A percentile compares a stretch with the other conserved stretches of the same genome.
Evolutionary conservation across 805 yeast genomes (phyloP).

Genomic region (Yarrowia sp.): DNA sequence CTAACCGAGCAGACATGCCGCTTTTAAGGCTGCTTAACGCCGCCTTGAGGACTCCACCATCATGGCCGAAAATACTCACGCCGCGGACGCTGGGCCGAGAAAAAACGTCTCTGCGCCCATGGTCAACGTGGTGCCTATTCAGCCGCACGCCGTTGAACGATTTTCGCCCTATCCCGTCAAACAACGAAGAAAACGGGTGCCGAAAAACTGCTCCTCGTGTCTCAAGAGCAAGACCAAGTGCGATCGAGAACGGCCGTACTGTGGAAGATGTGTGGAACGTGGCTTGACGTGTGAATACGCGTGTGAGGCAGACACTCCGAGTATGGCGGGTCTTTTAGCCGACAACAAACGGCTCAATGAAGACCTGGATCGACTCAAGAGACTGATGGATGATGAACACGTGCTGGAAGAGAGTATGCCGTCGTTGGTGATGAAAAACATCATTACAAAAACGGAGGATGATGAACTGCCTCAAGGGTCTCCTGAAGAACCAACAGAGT

Average conservation of each 20-base stretch:
- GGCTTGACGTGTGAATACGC: slow-evolving; percentile 20
- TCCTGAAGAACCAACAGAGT: slow-evolving; percentile 3
- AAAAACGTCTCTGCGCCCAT: neutral
- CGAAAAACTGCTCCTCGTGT: slow-evolving; percentile 25
- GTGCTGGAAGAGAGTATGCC: slow-evolving; percentile 23
- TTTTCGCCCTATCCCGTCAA: slow-evolving; percentile 16
- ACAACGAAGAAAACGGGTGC: slow-evolving; percentile 13
- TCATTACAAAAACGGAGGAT: neutral
- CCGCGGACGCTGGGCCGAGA: neutral
- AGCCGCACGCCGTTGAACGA: neutral
- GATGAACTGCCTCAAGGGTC: neutral
- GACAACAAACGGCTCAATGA: slow-evolving; percentile 17
- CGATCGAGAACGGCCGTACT: slow-evolving; percentile 12
- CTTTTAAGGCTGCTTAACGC: slow-evolving; percentile 1
- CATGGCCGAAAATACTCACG: neutral
- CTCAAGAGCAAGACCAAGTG: slow-evolving; percentile 24
- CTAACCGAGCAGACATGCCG: neutral
- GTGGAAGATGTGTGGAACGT: slow-evolving; percentile 15
- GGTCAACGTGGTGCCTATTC: slow-evolving; percentile 17
- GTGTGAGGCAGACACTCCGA: neutral
- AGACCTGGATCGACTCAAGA: slow-evolving; percentile 14
- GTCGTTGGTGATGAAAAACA: slow-evolving; percentile 11
- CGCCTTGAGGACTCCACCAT: neutral
- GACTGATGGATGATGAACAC: slow-evolving; percentile 16
- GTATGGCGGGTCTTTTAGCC: slow-evolving; percentile 3